Percentiles rank a stretch among this genome's conserved stretches.
phyloP scores from a whole-genome alignment of 2,329 filamentous ascomycete genomes.

The Monilinia polystroma region DNA sequence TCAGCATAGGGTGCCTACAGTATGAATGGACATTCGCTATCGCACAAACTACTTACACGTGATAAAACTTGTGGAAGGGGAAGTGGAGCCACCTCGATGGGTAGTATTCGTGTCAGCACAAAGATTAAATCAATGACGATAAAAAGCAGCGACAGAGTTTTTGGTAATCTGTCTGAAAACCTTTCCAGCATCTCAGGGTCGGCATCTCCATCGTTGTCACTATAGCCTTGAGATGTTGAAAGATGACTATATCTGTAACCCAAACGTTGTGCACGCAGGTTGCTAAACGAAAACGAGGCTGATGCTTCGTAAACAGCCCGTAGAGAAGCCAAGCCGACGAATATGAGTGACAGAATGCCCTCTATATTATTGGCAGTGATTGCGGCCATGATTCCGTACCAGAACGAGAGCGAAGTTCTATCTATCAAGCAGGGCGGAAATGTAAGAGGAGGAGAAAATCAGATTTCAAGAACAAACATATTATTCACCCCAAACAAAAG shows the following conservation, averaged over 20 bases:
- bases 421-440: not conserved
- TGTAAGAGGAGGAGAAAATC: not conserved
- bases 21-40: not conserved
- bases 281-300: not conserved
- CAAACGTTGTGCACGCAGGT: not conserved
- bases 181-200: not conserved
- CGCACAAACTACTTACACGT: not conserved
- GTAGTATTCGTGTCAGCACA: not conserved
- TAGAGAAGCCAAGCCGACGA: not conserved
- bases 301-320: not conserved
- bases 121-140: not conserved
- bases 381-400: not conserved
- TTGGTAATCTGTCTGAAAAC: not conserved
- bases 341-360: not conserved
- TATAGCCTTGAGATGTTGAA: not conserved
- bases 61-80: not conserved
- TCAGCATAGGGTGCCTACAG: not conserved
- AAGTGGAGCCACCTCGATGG: not conserved
- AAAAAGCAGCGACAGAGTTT: not conserved
- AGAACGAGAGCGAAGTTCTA: not conserved
- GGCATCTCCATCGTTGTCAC: not conserved
- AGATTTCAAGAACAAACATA: not conserved
- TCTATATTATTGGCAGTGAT: not conserved
- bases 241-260: not conserved
- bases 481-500: no score